A percentile compares a stretch with the other conserved stretches of the same genome.
Conservation (phyloP, 1,139 yeast genomes). For the Magnusiomyces tetraspermus region DNA sequence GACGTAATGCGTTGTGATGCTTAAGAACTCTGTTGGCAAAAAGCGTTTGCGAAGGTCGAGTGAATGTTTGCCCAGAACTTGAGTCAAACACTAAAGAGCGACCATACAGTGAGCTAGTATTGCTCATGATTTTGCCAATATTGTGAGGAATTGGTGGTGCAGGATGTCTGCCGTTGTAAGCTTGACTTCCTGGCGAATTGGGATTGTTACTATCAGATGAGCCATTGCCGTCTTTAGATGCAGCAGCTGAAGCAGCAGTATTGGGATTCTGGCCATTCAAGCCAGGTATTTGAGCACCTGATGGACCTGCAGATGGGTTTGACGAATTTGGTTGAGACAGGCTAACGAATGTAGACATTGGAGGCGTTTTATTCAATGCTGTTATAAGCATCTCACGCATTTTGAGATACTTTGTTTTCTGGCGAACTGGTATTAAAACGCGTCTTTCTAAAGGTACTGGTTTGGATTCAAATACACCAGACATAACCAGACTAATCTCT, state of each 20-base stretch:
- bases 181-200: background rate
- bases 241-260: slow-evolving; percentile 20
- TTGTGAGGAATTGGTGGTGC: slow-evolving; percentile 14
- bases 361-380: slow-evolving; percentile 24
- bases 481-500: slow-evolving; percentile 86
- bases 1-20: slow-evolving; percentile 14
- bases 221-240: slow-evolving; percentile 13
- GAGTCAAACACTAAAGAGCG: slow-evolving; percentile 30
- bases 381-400: slow-evolving; percentile 48
- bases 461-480: slow-evolving; percentile 69
- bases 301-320: background rate
- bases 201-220: background rate
- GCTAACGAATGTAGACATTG: slow-evolving; percentile 10
- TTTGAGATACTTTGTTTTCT: slow-evolving; percentile 62
- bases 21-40: slow-evolving; percentile 20
- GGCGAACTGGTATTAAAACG: slow-evolving; percentile 58
- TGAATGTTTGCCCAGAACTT: slow-evolving; percentile 23
- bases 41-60: slow-evolving; percentile 30
- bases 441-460: slow-evolving; percentile 78
- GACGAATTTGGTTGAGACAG: background rate
- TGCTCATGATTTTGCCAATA: slow-evolving; percentile 26
- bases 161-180: slow-evolving; percentile 3
- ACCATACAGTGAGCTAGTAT: slow-evolving; percentile 30
- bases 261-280: slow-evolving; percentile 19
- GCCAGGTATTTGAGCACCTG: background rate